Conservation (phyloP, 106 monocot species). For the Dactylorhiza incarnata region DNA sequence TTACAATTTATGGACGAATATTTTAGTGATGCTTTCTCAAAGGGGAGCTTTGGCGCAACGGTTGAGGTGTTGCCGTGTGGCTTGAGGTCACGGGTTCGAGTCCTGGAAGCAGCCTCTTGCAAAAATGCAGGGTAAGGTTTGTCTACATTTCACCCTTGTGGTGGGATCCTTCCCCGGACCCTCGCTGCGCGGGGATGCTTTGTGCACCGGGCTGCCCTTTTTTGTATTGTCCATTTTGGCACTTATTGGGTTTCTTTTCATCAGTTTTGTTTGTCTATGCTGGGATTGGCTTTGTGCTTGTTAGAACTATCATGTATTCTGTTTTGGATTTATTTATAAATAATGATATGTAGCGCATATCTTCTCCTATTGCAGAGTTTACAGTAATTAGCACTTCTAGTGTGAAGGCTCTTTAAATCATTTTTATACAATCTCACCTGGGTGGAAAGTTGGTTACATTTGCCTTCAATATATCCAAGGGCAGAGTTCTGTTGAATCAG, state of each 20-base stretch:
- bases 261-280: neutral
- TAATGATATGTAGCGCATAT: neutral
- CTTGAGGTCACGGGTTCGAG: too few species aligned
- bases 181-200: too few species aligned
- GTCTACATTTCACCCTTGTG: too few species aligned
- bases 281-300: neutral
- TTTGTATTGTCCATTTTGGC: neutral
- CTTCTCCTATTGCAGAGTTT: neutral
- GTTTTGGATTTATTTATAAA: neutral
- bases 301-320: neutral
- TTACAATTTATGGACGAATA: neutral
- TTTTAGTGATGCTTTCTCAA: neutral
- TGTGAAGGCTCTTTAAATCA: neutral
- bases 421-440: neutral
- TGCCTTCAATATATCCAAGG: constrained; percentile 16
- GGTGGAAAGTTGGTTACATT: neutral
- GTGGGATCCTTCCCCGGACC: too few species aligned
- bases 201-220: too few species aligned
- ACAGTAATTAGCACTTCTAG: neutral
- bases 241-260: neutral
- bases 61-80: too few species aligned
- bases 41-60: too few species aligned
- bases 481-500: constrained; percentile 13
- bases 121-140: too few species aligned
- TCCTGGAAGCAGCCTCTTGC: too few species aligned